Base-by-base conservation (phyloP, 306 rosid genomes). In the Cucumis cinereus region DNA sequence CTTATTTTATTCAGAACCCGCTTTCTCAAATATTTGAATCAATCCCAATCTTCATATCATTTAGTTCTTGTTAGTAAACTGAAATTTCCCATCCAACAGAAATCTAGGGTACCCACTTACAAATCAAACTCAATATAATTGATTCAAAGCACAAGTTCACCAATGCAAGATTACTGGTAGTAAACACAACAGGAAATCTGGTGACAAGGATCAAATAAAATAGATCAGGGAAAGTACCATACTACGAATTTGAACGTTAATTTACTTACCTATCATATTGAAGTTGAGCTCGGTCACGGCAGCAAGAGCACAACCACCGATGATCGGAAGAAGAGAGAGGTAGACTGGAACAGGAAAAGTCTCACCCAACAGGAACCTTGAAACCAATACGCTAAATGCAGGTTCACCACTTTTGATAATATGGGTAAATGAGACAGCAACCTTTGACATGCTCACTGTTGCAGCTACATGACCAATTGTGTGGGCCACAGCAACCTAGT, bases 401-500 rank as follows among this genome's bases (percentile, higher is more conserved):
- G 98, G 98, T 81, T 93, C 98, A 61, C 98, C 98, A 80, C 98
- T 93, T 89, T 93, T 93, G 90, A 93, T 93, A 57, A 93, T 93
- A 79, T 93, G 98, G 14, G 98, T 93, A 85, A 93, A 93, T 45
- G 98, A 93, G 38, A 93, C 98, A 6, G 97, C 98, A 77, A 93
- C 98, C 89, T 93, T 93, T 41, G 98, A 93, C 98, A 93, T 93
- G 73, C 98, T 93, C 72, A 93, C 98, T 0, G 97, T 93, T 20
- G 98, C 98, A 0, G 97, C 98, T 20, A 93, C 98, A 86, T 93
- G 98, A 47, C 98, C 98, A 78, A 93, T 91, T 43, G 98, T 91
- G 79, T 93, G 98, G 43, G 98, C 98, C 80, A 93, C 90, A 73
- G 97, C 98, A 76, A 93, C 98, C 98, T 93, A 76, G 23, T 71